phyloP scores from a whole-genome alignment of 805 yeast species.

The Grigorovia jiainica region DNA sequence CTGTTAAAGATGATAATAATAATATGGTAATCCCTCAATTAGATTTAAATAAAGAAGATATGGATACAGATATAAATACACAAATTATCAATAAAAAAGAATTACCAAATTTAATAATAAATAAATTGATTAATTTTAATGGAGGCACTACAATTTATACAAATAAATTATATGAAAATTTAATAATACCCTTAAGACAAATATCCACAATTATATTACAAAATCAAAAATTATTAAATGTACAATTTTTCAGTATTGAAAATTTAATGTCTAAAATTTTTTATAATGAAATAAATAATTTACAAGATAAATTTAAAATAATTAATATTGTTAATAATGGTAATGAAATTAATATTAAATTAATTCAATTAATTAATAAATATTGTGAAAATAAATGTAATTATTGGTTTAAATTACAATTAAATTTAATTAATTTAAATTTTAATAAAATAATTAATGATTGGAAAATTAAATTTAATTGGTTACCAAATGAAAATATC shows the following conservation, averaged over 20 bases:
- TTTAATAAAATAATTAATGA: neutral
- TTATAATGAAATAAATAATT: slow-evolving; percentile 4
- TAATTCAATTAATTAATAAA: slow-evolving; percentile 1
- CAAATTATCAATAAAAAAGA: no score
- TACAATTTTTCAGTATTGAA: neutral
- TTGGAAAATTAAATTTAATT: neutral
- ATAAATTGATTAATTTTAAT: neutral
- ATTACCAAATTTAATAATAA: neutral
- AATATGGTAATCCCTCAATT: no score
- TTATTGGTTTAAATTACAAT: neutral
- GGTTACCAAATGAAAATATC: no score
- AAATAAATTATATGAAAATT: neutral
- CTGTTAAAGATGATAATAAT: no score
- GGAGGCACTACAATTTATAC: neutral
- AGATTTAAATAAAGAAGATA: no score
- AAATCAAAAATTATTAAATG: neutral
- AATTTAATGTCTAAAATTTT: slow-evolving; percentile 1
- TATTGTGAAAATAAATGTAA: slow-evolving; percentile 7
- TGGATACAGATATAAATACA: no score
- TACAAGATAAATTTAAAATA: neutral
- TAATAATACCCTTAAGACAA: neutral
- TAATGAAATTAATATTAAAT: neutral
- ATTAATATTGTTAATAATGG: neutral
- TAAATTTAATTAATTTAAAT: neutral
- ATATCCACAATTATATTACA: neutral